phyloP scores from a whole-genome alignment of 1,284 basidiomycete genomes.

The Earliella scabrosa region DNA sequence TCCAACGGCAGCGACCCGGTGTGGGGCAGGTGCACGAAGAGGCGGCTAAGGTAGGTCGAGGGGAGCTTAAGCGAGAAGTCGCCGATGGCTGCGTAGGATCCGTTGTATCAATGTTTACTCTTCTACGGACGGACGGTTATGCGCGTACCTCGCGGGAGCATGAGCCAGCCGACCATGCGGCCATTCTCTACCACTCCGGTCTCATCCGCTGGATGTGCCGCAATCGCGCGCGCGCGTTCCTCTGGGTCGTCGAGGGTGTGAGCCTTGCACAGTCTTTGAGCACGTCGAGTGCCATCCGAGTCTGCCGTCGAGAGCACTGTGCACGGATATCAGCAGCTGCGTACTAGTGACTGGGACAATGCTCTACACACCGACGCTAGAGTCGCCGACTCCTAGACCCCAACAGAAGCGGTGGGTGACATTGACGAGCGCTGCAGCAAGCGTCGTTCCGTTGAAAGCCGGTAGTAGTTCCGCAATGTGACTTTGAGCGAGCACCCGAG shows the following conservation, averaged over 20 bases:
- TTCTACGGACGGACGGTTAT: too few relatives aligned
- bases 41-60: conserved; percentile 1
- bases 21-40: conserved; percentile 2
- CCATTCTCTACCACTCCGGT: not conserved
- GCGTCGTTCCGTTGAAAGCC: not conserved
- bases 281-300: not conserved
- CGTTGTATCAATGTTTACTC: not conserved
- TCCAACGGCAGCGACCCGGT: not conserved
- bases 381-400: conserved; percentile 8
- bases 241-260: conserved; percentile 4
- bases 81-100: not conserved
- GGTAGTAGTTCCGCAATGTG: not conserved
- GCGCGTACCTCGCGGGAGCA: not conserved
- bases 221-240: not conserved
- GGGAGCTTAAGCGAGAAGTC: conserved; percentile 5
- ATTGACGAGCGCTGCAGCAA: conserved; percentile 3
- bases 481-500: not conserved
- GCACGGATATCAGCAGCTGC: not conserved
- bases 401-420: conserved; percentile 3
- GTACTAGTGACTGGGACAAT: too few relatives aligned
- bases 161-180: conserved; percentile 3
- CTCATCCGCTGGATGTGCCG: not conserved
- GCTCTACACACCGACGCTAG: conserved; percentile 1
- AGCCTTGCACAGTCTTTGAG: conserved; percentile 1
- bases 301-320: conserved; percentile 3